These are phyloP conservation scores for Penicillium soppii DNA, from an alignment of 495 filamentous ascomycete genomes.

Conservation along the genomic window DNA sequence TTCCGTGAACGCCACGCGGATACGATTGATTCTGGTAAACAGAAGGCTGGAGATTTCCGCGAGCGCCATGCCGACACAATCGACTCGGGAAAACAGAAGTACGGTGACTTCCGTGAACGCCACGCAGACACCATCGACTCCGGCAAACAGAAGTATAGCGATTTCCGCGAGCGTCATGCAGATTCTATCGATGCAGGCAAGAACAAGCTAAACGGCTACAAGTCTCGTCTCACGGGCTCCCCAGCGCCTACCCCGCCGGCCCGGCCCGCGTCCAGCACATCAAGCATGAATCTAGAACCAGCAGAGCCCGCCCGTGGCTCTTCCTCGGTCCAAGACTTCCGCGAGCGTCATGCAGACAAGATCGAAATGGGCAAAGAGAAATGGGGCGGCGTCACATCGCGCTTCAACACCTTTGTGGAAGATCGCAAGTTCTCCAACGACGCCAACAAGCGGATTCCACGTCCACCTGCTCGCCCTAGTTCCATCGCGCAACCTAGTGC, in stretches of 20 bases:
- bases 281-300: conserved; percentile 8
- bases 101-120: conserved; percentile 52
- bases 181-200: conserved; percentile 2
- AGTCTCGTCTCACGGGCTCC: conserved; percentile 3
- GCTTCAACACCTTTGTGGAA: conserved; percentile 37
- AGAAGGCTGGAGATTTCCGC: conserved; percentile 64
- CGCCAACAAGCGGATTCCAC: conserved; percentile 29
- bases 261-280: background rate
- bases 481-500: conserved; percentile 5
- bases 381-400: conserved; percentile 49
- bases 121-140: conserved; percentile 2
- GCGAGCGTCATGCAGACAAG: conserved; percentile 67
- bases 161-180: conserved; percentile 5
- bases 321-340: conserved; percentile 56
- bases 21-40: conserved; percentile 64
- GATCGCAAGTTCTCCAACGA: conserved; percentile 33
- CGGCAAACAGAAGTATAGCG: conserved; percentile 2
- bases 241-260: conserved; percentile 20
- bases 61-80: conserved; percentile 62
- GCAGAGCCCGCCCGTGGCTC: conserved; percentile 9
- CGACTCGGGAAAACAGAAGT: conserved; percentile 58
- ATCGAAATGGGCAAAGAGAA: conserved; percentile 63
- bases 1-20: conserved; percentile 63
- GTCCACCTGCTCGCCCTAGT: conserved; percentile 22
- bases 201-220: conserved; percentile 1